These are phyloP conservation scores for Nicotiana noctiflora DNA, from an alignment of 257 asterid species.

Conservation along the genomic window DNA sequence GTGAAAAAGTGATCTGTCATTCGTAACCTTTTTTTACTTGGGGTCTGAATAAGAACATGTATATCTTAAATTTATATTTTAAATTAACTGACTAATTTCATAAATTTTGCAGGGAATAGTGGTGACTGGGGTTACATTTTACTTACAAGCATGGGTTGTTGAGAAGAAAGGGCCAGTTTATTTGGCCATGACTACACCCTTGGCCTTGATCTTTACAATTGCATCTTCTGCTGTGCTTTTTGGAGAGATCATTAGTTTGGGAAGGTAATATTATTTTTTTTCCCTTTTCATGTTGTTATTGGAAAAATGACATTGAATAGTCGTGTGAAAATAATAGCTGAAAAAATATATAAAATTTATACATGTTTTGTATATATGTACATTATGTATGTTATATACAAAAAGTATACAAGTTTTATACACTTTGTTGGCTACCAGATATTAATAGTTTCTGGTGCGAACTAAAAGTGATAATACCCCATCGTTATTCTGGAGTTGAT, in stretches of 20 bases:
- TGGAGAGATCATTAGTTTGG: slow-evolving; percentile 58
- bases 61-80: not conserved
- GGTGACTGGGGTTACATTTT: slow-evolving; percentile 73
- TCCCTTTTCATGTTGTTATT: not conserved
- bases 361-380: too few species aligned
- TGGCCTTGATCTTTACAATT: slow-evolving; percentile 48
- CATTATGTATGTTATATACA: too few species aligned
- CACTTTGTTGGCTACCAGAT: too few species aligned
- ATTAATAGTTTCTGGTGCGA: too few species aligned
- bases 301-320: too few species aligned
- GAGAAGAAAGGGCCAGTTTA: slow-evolving; percentile 89
- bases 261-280: slow-evolving; percentile 42
- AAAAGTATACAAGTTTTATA: too few species aligned
- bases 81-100: not conserved
- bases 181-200: slow-evolving; percentile 69
- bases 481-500: not conserved
- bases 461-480: too few species aligned
- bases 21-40: not conserved
- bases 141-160: slow-evolving; percentile 80
- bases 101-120: slow-evolving; percentile 48
- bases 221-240: slow-evolving; percentile 48
- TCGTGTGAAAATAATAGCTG: too few species aligned
- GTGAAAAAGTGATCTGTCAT: not conserved
- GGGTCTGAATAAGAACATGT: not conserved
- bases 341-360: too few species aligned